These are phyloP conservation scores for Metarhizium sp. DNA, from an alignment of 2,329 filamentous ascomycete species.

Conservation along the genomic window DNA sequence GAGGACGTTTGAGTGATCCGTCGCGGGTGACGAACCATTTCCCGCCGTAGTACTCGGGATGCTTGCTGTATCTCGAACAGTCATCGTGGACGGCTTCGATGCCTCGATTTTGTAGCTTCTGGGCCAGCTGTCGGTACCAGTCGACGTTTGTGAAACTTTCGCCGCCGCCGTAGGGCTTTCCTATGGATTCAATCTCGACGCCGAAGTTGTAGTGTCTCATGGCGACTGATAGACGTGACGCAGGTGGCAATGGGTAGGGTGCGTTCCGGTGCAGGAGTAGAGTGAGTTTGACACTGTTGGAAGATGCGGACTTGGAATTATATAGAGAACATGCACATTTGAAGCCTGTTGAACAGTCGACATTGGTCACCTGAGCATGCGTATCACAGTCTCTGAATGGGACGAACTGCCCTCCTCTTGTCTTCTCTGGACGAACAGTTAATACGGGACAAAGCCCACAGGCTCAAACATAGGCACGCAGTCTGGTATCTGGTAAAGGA, in stretches of 20 bases:
- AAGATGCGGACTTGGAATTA: not conserved
- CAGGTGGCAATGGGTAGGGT: not conserved
- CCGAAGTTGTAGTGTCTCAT: slow-evolving; percentile 29
- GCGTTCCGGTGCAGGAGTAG: not conserved
- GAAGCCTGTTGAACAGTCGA: not conserved
- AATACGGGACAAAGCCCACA: not conserved
- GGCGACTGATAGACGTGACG: not conserved
- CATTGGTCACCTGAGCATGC: not conserved
- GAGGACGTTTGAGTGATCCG: slow-evolving; percentile 27
- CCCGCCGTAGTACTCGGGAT: slow-evolving; percentile 30
- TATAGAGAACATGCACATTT: not conserved
- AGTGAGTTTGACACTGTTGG: not conserved
- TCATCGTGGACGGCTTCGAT: slow-evolving; percentile 28
- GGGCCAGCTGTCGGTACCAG: slow-evolving; percentile 30
- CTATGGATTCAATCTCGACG: slow-evolving; percentile 29
- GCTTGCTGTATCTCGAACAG: slow-evolving; percentile 28
- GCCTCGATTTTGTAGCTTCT: slow-evolving; percentile 28
- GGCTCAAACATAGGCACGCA: too few relatives aligned
- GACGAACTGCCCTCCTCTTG: not conserved
- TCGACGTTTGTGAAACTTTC: slow-evolving; percentile 28
- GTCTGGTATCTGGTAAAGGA: too few relatives aligned
- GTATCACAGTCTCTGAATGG: not conserved
- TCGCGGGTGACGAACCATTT: slow-evolving; percentile 33
- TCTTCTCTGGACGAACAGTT: not conserved
- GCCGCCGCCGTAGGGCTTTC: slow-evolving; percentile 25